These are phyloP conservation scores for Juncus effusus DNA, from an alignment of 176 grass and related monocot species.

Conservation along the genomic window DNA sequence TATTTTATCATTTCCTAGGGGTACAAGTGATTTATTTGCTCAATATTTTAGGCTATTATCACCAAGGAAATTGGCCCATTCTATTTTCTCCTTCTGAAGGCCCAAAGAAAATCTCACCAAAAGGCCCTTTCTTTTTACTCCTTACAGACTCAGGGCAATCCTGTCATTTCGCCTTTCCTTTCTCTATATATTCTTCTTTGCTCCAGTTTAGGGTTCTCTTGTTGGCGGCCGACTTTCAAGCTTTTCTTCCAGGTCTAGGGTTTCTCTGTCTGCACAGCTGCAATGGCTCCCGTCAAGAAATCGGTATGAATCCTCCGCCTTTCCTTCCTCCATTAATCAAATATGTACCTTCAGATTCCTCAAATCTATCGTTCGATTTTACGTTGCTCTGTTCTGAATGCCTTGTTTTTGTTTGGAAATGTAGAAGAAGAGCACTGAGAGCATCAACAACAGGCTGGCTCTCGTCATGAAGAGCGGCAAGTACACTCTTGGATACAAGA, in stretches of 20 bases:
- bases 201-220: conserved; percentile 39
- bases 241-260: background rate
- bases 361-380: background rate
- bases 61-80: too few relatives aligned
- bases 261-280: background rate
- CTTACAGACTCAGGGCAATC: conserved; percentile 8
- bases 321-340: background rate
- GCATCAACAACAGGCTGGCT: conserved; percentile 91
- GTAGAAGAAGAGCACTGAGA: conserved; percentile 96
- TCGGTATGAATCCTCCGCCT: conserved; percentile 38
- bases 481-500: conserved; percentile 95
- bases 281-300: conserved; percentile 95
- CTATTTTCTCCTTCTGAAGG: too few relatives aligned
- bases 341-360: background rate
- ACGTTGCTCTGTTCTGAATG: background rate
- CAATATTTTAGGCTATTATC: too few relatives aligned
- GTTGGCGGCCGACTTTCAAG: conserved; percentile 25
- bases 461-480: conserved; percentile 99
- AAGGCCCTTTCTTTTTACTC: too few relatives aligned
- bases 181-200: conserved; percentile 17
- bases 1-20: too few relatives aligned
- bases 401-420: conserved; percentile 27
- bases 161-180: background rate
- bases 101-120: too few relatives aligned
- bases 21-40: too few relatives aligned